These are phyloP conservation scores for Knoxdaviesia proteae DNA, from an alignment of 2,329 filamentous ascomycete genomes.

Conservation along the genomic window DNA sequence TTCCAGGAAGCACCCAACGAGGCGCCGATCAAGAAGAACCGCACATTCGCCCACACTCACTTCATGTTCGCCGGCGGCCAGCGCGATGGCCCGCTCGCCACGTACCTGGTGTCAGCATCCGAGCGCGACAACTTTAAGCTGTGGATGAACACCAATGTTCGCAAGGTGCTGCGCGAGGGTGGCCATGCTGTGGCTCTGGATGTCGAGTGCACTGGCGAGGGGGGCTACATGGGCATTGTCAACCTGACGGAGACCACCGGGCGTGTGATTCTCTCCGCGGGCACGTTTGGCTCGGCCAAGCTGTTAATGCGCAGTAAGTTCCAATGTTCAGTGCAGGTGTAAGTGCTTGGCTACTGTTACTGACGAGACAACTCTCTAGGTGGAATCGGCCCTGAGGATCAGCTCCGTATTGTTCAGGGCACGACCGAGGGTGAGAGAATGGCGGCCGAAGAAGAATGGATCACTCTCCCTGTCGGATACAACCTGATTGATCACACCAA, in stretches of 20 bases:
- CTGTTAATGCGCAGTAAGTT: constrained; percentile 37
- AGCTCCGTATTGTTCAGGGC: constrained; percentile 29
- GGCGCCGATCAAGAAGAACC: constrained; percentile 41
- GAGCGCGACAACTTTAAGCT: constrained; percentile 43
- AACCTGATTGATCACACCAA: constrained; percentile 36
- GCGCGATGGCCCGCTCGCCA: constrained; percentile 47
- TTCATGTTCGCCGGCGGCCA: constrained; percentile 49
- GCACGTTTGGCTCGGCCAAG: constrained; percentile 49
- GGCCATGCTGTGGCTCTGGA: constrained; percentile 46
- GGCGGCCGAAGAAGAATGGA: constrained; percentile 29
- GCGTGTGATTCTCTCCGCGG: constrained; percentile 46
- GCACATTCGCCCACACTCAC: constrained; percentile 39
- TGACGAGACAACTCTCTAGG: constrained; percentile 10
- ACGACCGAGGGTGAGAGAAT: constrained; percentile 30
- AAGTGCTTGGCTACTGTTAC: constrained; percentile 3
- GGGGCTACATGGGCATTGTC: constrained; percentile 35
- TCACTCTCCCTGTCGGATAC: constrained; percentile 35
- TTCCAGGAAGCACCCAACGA: constrained; percentile 35
- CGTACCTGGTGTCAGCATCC: constrained; percentile 44
- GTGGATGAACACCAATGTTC: constrained; percentile 44
- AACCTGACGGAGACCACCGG: constrained; percentile 37
- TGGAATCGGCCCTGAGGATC: constrained; percentile 42
- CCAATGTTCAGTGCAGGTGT: constrained; percentile 1
- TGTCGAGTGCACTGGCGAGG: constrained; percentile 30
- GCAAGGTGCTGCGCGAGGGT: constrained; percentile 41